A percentile compares a stretch with the other conserved stretches of the same genome.
phyloP scores from a whole-genome alignment of 2,329 filamentous ascomycete genomes.

The Westerdykella aurantiaca region DNA sequence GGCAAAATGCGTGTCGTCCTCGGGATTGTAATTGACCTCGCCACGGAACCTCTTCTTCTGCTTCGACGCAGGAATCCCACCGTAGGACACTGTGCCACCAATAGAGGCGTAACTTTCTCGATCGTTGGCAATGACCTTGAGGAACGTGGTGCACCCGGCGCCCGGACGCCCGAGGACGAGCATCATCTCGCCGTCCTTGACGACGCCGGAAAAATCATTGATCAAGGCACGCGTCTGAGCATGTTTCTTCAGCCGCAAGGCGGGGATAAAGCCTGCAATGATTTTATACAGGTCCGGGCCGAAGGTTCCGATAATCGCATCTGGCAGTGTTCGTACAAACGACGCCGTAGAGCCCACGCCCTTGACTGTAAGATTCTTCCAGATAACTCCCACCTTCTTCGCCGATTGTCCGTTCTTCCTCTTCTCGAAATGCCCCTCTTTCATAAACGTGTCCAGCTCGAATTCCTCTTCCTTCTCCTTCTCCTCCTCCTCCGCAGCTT shows the following conservation, averaged over 20 bases:
- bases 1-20: slow-evolving; percentile 72
- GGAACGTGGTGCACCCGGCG: slow-evolving; percentile 68
- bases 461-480: slow-evolving; percentile 58
- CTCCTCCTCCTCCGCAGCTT: slow-evolving; percentile 40
- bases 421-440: slow-evolving; percentile 70
- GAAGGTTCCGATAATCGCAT: slow-evolving; percentile 71
- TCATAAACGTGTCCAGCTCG: slow-evolving; percentile 63
- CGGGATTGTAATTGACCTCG: slow-evolving; percentile 72
- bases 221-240: slow-evolving; percentile 53
- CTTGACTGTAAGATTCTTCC: slow-evolving; percentile 69
- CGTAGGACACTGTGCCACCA: slow-evolving; percentile 64
- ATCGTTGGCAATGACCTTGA: slow-evolving; percentile 70
- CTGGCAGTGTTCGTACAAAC: slow-evolving; percentile 66
- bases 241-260: slow-evolving; percentile 44
- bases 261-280: slow-evolving; percentile 51
- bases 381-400: slow-evolving; percentile 74
- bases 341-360: slow-evolving; percentile 61
- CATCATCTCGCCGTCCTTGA: slow-evolving; percentile 67
- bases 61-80: slow-evolving; percentile 62
- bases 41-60: slow-evolving; percentile 65
- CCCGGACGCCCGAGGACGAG: slow-evolving; percentile 68
- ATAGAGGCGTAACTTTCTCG: slow-evolving; percentile 60
- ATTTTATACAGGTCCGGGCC: slow-evolving; percentile 71
- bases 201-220: slow-evolving; percentile 61
- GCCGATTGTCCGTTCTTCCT: slow-evolving; percentile 60